phyloP scores from a whole-genome alignment of 768 basidiomycete genomes.

The Leccinum uliginosum region DNA sequence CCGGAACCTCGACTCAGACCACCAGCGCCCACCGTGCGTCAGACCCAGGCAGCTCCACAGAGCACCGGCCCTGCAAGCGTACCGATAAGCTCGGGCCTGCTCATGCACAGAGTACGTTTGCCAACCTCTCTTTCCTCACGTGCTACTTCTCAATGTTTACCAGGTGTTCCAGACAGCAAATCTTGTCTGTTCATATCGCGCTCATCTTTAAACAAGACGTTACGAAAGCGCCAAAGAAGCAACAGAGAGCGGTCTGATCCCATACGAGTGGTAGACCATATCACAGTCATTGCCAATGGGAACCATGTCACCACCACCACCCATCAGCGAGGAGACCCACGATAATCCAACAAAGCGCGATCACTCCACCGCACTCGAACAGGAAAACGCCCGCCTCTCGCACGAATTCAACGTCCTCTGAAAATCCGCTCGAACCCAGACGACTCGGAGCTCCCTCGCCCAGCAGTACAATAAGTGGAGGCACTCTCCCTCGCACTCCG shows the following conservation, averaged over 20 bases:
- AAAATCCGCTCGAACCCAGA: constrained; percentile 46
- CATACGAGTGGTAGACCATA: background rate
- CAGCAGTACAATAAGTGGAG: constrained; percentile 37
- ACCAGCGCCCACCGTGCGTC: constrained; percentile 9
- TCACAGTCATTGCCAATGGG: constrained; percentile 77
- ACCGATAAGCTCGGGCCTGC: constrained; percentile 56
- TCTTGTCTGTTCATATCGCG: constrained; percentile 88
- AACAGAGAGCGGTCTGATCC: constrained; percentile 48
- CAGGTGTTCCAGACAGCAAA: constrained; percentile 97
- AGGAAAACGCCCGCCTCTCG: constrained; percentile 52
- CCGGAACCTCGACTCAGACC: constrained; percentile 10
- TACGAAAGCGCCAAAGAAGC: constrained; percentile 61
- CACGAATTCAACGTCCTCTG: constrained; percentile 54
- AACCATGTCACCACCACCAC: constrained; percentile 39
- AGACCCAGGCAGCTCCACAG: constrained; percentile 7
- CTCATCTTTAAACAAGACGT: constrained; percentile 83
- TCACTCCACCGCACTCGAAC: constrained; percentile 38
- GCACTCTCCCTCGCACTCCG: constrained; percentile 68
- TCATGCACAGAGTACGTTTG: constrained; percentile 61
- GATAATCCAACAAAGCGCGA: constrained; percentile 2
- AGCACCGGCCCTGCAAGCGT: constrained; percentile 52
- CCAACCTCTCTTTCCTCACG: background rate
- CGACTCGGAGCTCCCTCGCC: constrained; percentile 34
- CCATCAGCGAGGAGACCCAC: no score
- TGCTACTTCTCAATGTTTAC: constrained; percentile 2